These are phyloP conservation scores for Mitragyna speciosa DNA, from an alignment of 257 asterid genomes.

Conservation along the genomic window DNA sequence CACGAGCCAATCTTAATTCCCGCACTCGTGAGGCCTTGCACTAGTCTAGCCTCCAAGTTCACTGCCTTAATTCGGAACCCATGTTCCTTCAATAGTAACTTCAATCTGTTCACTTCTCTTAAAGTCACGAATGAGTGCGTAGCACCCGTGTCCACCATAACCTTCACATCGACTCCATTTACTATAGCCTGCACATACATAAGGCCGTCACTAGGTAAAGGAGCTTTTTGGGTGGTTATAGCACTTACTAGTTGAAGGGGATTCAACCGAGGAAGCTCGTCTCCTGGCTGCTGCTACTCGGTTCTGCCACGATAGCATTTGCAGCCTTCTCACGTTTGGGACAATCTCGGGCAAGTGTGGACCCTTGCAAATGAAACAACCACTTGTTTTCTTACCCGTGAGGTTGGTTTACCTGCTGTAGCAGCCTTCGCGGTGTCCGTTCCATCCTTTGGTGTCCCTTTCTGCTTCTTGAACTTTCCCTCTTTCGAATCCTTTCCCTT, in stretches of 20 bases:
- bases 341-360: neutral
- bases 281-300: neutral
- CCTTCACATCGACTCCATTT: neutral
- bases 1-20: neutral
- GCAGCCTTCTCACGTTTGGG: neutral
- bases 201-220: neutral
- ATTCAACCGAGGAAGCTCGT: neutral
- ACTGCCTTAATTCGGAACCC: neutral
- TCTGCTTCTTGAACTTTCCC: neutral
- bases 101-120: neutral
- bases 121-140: neutral
- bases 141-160: neutral
- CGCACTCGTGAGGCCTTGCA: neutral
- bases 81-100: neutral
- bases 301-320: neutral
- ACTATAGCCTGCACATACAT: neutral
- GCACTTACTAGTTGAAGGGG: neutral
- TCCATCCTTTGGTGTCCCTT: neutral
- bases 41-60: neutral
- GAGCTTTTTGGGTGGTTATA: neutral
- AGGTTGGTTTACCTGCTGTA: neutral
- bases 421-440: neutral
- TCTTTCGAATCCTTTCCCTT: neutral
- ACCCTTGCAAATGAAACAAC: neutral
- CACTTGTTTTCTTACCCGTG: neutral